A percentile compares a stretch with the other conserved stretches of the same genome.
Evolutionary conservation across 2,329 filamentous ascomycete species (phyloP).

Genomic region (Phialophora macrospora): DNA sequence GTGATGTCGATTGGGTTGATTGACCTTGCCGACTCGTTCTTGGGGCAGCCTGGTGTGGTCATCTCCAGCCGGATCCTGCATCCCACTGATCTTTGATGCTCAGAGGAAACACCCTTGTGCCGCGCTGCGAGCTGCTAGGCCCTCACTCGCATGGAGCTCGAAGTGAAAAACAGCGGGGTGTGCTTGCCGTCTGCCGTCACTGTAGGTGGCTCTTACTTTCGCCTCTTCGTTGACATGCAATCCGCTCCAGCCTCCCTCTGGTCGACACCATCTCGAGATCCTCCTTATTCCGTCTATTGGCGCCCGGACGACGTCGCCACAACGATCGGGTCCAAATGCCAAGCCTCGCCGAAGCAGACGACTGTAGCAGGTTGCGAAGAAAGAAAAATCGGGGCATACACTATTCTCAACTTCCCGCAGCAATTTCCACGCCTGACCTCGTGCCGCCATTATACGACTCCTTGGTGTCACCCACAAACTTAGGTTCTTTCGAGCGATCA

Average conservation of each 20-base stretch:
- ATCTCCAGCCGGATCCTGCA: not conserved
- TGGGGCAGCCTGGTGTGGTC: not conserved
- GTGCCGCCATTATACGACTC: not conserved
- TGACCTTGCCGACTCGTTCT: not conserved
- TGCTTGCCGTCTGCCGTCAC: not conserved
- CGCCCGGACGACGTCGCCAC: not conserved
- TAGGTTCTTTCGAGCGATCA: not conserved
- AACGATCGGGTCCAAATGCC: not conserved
- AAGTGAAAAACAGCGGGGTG: not conserved
- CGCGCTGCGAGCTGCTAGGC: not conserved
- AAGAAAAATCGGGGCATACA: not conserved
- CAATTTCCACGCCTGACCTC: not conserved
- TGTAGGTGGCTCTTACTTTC: not conserved
- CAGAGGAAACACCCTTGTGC: not conserved
- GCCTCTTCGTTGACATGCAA: not conserved
- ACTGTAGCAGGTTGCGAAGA: not conserved
- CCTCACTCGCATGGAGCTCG: not conserved
- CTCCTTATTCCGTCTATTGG: not conserved
- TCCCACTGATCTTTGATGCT: not conserved
- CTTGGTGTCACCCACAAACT: not conserved
- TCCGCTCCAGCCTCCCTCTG: not conserved
- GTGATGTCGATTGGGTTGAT: not conserved
- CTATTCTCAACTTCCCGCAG: not conserved
- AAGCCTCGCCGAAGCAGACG: not conserved
- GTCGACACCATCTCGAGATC: not conserved